Evolutionary conservation across 108 stramenopile genomes (phyloP), one percentile per base, ranked within the genome.

Genomic region (Pseudonitzschia delicatissima): DNA sequence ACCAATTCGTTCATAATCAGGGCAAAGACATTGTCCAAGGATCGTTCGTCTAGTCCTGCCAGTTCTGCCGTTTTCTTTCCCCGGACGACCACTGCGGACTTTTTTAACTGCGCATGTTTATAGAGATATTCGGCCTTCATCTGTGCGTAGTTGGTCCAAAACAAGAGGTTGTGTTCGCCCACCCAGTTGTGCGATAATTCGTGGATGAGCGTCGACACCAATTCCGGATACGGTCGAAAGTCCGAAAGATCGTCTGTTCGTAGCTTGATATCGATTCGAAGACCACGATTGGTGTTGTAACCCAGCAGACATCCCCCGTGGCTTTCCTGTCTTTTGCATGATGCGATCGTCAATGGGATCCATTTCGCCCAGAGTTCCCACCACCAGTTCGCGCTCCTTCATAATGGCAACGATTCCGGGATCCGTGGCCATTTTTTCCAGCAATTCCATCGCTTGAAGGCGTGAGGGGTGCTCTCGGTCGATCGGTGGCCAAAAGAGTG

Each of bases 121-220:
- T 78, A 74, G 34, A 88, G 50, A 57, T 92, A 88, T 51, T 88
- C 91, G 9, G 80, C 76, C 39, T 86, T 64, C 86, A 92, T 85
- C 62, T 88, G 82, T 48, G 68, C 91, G 62, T 71, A 92, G 62
- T 88, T 87, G 9, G 86, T 82, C 84, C 83, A 92, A 76, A 92
- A 88, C 34, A 87, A 45, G 4, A 78, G 57, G 70, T 92, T 67
- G 66, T 92, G 91, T n/a, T 87, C 86, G 25, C 76, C 83, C 1
- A 88, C 87, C 87, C 86, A 87, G 68, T 92, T 92, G 71, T 92
- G 91, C 3, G 80, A 82, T 37, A 91, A 52, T 62, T 91, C 90
- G 62, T 91, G 90, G 45, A 91, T 79, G 53, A 91, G 67, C 44
- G 90, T 91, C 8, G 73, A 48, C 32, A 71, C 85, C 35, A 91